Evolutionary conservation across 352 stramenopile species (phyloP).

Genomic region (Thalassiosira hispida): DNA sequence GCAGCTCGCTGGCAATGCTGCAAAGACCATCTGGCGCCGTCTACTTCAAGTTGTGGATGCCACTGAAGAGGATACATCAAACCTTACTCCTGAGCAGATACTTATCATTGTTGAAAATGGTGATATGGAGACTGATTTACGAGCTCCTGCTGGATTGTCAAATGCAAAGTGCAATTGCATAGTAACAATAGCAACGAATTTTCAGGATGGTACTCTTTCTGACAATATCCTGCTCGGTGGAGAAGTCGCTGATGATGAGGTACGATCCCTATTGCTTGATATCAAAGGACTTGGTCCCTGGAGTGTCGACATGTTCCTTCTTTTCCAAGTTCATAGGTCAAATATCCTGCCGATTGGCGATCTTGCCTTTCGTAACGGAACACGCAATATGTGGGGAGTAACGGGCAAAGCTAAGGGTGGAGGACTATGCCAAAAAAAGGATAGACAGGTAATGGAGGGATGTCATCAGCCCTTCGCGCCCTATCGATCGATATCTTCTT

Average conservation of each 20-base stretch:
- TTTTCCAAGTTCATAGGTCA: slow-evolving; percentile 70
- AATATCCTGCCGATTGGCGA: slow-evolving; percentile 79
- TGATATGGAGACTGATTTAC: slow-evolving; percentile 46
- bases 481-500: slow-evolving; percentile 60
- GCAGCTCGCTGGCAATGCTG: slow-evolving; percentile 57
- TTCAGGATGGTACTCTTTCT: slow-evolving; percentile 41
- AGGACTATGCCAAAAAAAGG: slow-evolving; percentile 54
- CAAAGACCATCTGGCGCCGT: slow-evolving; percentile 51
- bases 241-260: slow-evolving; percentile 16
- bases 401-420: slow-evolving; percentile 26
- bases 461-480: slow-evolving; percentile 45
- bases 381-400: slow-evolving; percentile 42
- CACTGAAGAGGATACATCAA: slow-evolving; percentile 8
- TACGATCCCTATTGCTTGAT: slow-evolving; percentile 50
- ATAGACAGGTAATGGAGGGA: slow-evolving; percentile 42
- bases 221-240: slow-evolving; percentile 45
- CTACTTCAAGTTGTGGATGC: slow-evolving; percentile 27
- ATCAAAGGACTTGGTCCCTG: slow-evolving; percentile 81
- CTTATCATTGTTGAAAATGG: slow-evolving; percentile 21
- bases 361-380: slow-evolving; percentile 74
- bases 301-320: slow-evolving; percentile 82
- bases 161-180: slow-evolving; percentile 60
- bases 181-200: slow-evolving; percentile 53
- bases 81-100: slow-evolving; percentile 46
- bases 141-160: slow-evolving; percentile 45